Evolutionary conservation across 305 asterid genomes (phyloP).

Genomic region (Solanum hybrid): DNA sequence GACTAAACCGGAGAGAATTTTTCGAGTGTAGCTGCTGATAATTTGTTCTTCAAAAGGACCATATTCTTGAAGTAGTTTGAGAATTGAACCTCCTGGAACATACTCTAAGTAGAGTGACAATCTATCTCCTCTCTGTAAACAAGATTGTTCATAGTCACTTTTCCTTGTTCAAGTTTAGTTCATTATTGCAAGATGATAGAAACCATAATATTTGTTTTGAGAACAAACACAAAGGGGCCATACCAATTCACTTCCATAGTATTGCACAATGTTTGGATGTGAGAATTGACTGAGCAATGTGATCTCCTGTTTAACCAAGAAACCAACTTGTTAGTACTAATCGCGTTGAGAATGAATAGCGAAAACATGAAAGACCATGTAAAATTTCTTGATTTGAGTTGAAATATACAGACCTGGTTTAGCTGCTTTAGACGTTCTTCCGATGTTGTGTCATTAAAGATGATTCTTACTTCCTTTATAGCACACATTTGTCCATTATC

Average conservation of each 20-base stretch:
- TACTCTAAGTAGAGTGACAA: slow-evolving; percentile 87
- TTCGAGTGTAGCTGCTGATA: slow-evolving; percentile 77
- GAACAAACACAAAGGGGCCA: not conserved
- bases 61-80: slow-evolving; percentile 83
- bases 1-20: slow-evolving; percentile 77
- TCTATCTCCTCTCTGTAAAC: slow-evolving; percentile 44
- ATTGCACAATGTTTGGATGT: slow-evolving; percentile 83
- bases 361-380: not conserved
- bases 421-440: slow-evolving; percentile 83
- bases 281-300: slow-evolving; percentile 76
- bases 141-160: not conserved
- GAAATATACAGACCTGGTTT: slow-evolving; percentile 56
- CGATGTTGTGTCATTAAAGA: slow-evolving; percentile 70
- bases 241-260: slow-evolving; percentile 85
- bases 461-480: slow-evolving; percentile 77
- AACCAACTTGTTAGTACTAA: not conserved
- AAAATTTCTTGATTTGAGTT: not conserved
- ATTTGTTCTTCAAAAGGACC: slow-evolving; percentile 87
- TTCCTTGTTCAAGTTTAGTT: not conserved
- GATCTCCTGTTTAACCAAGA: slow-evolving; percentile 57
- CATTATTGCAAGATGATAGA: not conserved
- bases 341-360: not conserved
- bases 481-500: slow-evolving; percentile 98
- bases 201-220: not conserved
- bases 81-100: slow-evolving; percentile 95